Evolutionary conservation across 108 stramenopile genomes (phyloP).

Genomic region (Nitzschia inconspicua): DNA sequence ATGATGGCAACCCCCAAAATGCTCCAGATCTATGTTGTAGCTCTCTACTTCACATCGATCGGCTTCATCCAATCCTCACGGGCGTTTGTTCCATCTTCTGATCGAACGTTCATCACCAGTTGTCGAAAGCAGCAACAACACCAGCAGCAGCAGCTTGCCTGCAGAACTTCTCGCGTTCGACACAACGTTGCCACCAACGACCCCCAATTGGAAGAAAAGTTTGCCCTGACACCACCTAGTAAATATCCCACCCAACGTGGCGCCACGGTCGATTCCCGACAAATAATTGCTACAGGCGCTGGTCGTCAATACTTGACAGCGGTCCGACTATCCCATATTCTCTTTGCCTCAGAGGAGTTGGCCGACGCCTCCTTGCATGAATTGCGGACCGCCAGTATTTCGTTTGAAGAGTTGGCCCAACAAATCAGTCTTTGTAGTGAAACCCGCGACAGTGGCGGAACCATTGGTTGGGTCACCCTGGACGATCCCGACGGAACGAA

Average conservation of each 20-base stretch:
- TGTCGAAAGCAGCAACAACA: too few species aligned
- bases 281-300: constrained; percentile 61
- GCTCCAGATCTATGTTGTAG: too few species aligned
- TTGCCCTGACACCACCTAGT: constrained; percentile 31
- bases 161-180: not conserved
- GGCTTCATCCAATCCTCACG: not conserved
- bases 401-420: constrained; percentile 60
- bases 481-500: constrained; percentile 30
- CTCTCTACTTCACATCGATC: not conserved
- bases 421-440: constrained; percentile 62
- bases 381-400: constrained; percentile 39
- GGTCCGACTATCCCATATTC: constrained; percentile 63
- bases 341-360: constrained; percentile 74
- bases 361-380: constrained; percentile 54
- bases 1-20: too few species aligned
- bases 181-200: constrained; percentile 9
- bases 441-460: constrained; percentile 60
- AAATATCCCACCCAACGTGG: constrained; percentile 84
- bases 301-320: constrained; percentile 62
- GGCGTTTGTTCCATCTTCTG: too few species aligned
- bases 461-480: constrained; percentile 65
- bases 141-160: not conserved
- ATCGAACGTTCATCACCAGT: too few species aligned
- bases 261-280: constrained; percentile 65
- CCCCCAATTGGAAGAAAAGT: constrained; percentile 3